Evolutionary conservation across 495 filamentous ascomycete genomes (phyloP).

Genomic region (Amniculicola lignicola): DNA sequence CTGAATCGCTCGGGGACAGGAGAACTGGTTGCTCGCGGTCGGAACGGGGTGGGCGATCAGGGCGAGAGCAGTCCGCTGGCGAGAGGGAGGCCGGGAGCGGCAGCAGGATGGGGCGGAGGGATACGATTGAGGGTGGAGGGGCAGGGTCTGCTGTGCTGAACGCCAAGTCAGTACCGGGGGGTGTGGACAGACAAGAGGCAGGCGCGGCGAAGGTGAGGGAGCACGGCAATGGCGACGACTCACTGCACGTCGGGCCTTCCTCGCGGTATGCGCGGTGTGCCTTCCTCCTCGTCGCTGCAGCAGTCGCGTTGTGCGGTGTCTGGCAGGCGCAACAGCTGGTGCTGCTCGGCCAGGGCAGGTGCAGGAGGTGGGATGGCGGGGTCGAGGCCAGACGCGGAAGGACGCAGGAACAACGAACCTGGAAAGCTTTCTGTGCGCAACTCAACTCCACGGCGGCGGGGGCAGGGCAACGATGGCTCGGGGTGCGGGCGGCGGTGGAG

Average conservation of each 20-base stretch:
- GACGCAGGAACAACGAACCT: neutral
- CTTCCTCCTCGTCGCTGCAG: neutral
- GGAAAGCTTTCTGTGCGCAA: no score
- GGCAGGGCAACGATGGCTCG: no score
- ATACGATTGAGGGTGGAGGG: neutral
- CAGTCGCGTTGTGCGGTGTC: conserved; percentile 20
- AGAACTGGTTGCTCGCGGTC: no score
- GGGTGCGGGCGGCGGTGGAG: neutral
- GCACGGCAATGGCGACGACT: neutral
- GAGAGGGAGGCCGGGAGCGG: neutral
- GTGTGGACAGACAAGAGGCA: neutral
- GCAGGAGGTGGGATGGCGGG: conserved; percentile 15
- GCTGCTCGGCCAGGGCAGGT: neutral
- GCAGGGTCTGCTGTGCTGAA: neutral
- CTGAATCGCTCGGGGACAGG: no score
- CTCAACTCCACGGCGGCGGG: no score
- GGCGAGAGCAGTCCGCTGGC: neutral
- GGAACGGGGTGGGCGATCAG: neutral
- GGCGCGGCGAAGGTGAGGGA: neutral
- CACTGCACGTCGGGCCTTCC: neutral
- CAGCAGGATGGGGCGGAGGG: neutral
- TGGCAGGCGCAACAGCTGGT: neutral
- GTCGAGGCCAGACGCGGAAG: conserved; percentile 7
- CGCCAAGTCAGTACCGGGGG: neutral
- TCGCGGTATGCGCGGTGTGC: neutral